These are phyloP conservation scores for Hibiscus tridactylites DNA, from an alignment of 345 rosid genomes.

Conservation along the genomic window DNA sequence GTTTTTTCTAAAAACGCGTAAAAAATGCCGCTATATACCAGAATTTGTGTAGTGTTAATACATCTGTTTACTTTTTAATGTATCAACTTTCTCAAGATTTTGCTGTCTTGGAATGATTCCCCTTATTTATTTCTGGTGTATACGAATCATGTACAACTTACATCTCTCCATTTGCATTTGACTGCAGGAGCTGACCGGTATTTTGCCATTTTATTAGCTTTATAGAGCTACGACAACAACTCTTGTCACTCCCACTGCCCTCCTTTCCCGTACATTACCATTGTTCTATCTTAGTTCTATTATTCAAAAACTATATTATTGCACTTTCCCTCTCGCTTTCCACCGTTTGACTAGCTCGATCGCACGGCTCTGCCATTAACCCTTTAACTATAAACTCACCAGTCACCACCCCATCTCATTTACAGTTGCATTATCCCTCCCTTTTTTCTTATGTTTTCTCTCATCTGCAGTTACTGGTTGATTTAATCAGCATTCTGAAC, in stretches of 20 bases:
- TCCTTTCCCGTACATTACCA: background rate
- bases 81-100: too few species aligned
- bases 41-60: too few species aligned
- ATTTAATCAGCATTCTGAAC: background rate
- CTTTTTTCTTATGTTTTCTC: background rate
- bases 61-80: too few species aligned
- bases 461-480: background rate
- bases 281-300: background rate
- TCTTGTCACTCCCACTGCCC: background rate
- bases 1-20: too few species aligned
- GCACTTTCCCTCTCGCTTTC: conserved; percentile 14
- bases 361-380: conserved; percentile 10
- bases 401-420: conserved; percentile 1
- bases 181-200: conserved; percentile 48
- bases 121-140: conserved; percentile 16
- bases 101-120: too few species aligned
- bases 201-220: conserved; percentile 42
- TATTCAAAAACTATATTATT: conserved; percentile 33
- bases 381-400: conserved; percentile 24
- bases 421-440: background rate
- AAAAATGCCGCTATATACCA: too few species aligned
- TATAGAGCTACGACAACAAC: conserved; percentile 40
- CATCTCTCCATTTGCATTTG: conserved; percentile 19
- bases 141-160: background rate
- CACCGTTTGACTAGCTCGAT: conserved; percentile 9